Evolutionary conservation across 768 basidiomycete species (phyloP), one percentile per base, ranked within the genome.

Genomic region (Xerocomellus dryophilus): DNA sequence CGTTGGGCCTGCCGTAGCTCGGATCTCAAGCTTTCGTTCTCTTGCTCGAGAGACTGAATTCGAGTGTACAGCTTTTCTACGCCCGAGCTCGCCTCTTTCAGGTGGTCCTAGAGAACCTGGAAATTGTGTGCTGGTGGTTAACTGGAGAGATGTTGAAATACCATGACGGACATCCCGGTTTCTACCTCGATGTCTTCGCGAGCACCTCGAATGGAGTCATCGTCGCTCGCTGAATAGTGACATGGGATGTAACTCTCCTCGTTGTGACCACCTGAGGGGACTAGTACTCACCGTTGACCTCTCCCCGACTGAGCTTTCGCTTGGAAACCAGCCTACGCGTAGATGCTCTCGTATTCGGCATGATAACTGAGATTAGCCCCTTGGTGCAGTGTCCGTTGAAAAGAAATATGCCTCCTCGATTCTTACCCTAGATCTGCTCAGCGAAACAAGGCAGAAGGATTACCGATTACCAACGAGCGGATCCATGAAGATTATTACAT

Each of bases 331-430:
- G 32, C 17, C 36, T 53, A 4, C 48, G 49, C 20, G 55, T 31
- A 9, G 53, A 53, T 35, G 53, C 44, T 46, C 54, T 57, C 18
- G 61, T 57, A 18, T 42, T 66, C 8, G 51, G 58, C 58, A 63
- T 57, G 44, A 31, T 14, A 31, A 9, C 4, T 25, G 29, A 23
- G 27, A n/a, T 23, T 23, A 23, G 46, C 32, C 35, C 14, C 20
- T 18, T 25, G 14, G 32, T 27, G 12, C 18, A 8, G 32, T 14
- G 5, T 18, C n/a, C 17, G 4, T 18, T 12, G 20, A 38, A 36
- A 38, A 18, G n/a, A 18, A 8, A 35, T 8, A 36, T 38, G 10
- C 12, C 7, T 42, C 9, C 9, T 25, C 4, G 20, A 42, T 23
- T 41, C 7, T 15, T 15, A 41, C 12, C 21, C 7, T 14, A 15